phyloP scores from a whole-genome alignment of 148 eudicot species.

The Talinum fruticosum region DNA sequence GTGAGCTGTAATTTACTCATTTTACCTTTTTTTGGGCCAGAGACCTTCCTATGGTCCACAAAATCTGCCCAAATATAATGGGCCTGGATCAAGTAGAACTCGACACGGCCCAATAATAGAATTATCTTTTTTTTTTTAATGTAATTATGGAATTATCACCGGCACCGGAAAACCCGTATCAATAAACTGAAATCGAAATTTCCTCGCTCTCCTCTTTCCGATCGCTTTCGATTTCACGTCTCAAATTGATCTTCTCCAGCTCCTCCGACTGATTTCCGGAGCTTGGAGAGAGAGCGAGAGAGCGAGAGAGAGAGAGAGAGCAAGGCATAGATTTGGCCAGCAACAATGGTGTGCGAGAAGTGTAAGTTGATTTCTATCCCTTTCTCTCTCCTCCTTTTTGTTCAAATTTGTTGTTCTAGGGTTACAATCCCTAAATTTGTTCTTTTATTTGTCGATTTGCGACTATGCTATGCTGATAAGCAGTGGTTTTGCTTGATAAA shows the following conservation, averaged over 20 bases:
- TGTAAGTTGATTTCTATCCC: constrained; percentile 39
- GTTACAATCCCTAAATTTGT: neutral
- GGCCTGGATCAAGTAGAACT: neutral
- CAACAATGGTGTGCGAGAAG: constrained; percentile 79
- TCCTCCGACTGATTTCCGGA: neutral
- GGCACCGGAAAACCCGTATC: neutral
- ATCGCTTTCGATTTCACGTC: neutral
- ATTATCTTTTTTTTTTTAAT: too few species aligned
- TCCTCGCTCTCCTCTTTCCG: neutral
- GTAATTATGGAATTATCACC: neutral
- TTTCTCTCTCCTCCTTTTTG: neutral
- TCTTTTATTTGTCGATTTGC: neutral
- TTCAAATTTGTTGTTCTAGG: neutral
- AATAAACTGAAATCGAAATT: neutral
- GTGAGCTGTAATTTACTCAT: too few species aligned
- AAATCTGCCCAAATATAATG: too few species aligned
- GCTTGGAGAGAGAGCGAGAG: neutral
- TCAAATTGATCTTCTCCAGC: neutral
- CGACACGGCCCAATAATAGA: neutral
- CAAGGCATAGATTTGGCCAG: neutral
- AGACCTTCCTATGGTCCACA: too few species aligned
- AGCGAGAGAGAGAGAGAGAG: neutral
- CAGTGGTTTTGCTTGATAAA: neutral
- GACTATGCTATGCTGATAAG: neutral
- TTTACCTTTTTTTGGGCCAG: too few species aligned